These are phyloP conservation scores for Rhododendron vialii DNA, from an alignment of 148 eudicot genomes.

Conservation along the genomic window DNA sequence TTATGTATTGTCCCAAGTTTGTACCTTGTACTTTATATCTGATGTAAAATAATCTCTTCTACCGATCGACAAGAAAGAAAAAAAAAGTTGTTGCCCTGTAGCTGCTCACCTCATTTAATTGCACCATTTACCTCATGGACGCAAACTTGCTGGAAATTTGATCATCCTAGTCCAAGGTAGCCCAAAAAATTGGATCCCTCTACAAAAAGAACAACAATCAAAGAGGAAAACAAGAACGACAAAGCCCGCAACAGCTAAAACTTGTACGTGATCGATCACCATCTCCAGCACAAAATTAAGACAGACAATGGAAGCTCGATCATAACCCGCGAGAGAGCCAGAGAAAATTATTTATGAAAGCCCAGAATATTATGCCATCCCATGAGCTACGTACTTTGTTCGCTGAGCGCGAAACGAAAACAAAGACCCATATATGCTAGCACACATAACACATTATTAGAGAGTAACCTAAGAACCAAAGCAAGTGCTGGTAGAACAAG, in stretches of 20 bases:
- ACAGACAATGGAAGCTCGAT: background rate
- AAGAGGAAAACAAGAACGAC: background rate
- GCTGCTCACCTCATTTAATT: background rate
- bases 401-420: background rate
- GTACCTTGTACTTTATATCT: too few species aligned
- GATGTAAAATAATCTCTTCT: too few species aligned
- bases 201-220: background rate
- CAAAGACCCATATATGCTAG: background rate
- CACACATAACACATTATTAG: background rate
- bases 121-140: background rate
- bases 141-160: background rate
- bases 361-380: background rate
- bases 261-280: background rate
- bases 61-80: too few species aligned
- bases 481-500: background rate
- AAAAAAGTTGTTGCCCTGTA: background rate
- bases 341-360: background rate
- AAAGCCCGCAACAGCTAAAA: background rate
- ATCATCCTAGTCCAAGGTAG: background rate
- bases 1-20: too few species aligned
- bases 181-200: background rate
- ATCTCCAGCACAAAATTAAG: background rate
- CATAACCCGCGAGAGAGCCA: background rate
- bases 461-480: background rate
- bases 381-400: background rate